A percentile compares a stretch with the other conserved stretches of the same genome.
Evolutionary conservation across 2,329 filamentous ascomycete genomes (phyloP).

Genomic region (Pestalotiopsis sp.): DNA sequence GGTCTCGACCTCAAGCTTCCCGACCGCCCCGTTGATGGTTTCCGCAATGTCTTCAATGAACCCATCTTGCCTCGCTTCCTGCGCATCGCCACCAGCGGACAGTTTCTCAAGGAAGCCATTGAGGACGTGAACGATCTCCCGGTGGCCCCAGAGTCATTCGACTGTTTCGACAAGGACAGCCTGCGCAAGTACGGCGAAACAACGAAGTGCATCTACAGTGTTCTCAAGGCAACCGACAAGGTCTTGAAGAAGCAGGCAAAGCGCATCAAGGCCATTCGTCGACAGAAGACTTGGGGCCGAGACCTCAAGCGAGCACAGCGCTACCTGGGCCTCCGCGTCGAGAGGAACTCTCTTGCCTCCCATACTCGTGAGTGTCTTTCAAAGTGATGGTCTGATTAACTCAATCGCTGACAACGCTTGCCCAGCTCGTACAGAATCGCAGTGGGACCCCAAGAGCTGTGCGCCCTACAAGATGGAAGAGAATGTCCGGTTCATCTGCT

Average conservation of each 20-base stretch:
- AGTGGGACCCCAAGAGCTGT: conserved; percentile 26
- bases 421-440: background rate
- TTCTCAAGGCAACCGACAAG: conserved; percentile 44
- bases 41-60: conserved; percentile 64
- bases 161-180: conserved; percentile 31
- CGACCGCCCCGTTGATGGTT: conserved; percentile 50
- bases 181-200: conserved; percentile 55
- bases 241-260: conserved; percentile 50
- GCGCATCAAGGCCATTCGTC: conserved; percentile 47
- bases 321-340: conserved; percentile 67
- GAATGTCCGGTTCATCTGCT: conserved; percentile 70
- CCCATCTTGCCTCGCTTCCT: conserved; percentile 66
- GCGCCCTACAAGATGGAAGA: conserved; percentile 51
- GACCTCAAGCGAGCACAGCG: conserved; percentile 67
- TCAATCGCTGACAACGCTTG: background rate
- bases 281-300: conserved; percentile 54
- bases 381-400: background rate
- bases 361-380: conserved; percentile 16
- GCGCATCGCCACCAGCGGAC: conserved; percentile 52
- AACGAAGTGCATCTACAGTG: conserved; percentile 53
- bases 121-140: background rate
- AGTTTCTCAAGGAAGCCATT: background rate
- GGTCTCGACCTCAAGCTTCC: conserved; percentile 61
- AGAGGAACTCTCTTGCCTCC: background rate
- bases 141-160: background rate